Evolutionary conservation across 345 rosid genomes (phyloP).

Genomic region (Salix udensis): DNA sequence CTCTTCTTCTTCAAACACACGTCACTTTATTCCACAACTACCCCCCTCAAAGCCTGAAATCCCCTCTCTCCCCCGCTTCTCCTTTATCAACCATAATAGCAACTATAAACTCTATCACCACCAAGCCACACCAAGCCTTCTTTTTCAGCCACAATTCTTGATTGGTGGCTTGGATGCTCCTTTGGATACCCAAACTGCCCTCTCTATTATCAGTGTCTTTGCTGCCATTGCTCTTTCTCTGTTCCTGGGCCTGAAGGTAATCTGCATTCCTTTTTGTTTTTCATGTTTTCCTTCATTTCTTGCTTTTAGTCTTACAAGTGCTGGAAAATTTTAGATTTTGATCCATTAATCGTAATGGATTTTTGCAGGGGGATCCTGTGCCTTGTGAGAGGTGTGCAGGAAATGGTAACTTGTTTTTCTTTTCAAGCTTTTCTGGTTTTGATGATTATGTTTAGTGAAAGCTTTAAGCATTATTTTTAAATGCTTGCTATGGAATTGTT

Average conservation of each 20-base stretch:
- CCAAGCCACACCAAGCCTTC: conserved; percentile 29
- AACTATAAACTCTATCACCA: conserved; percentile 16
- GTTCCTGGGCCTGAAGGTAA: conserved; percentile 76
- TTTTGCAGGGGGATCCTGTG: conserved; percentile 86
- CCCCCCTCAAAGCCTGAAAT: conserved; percentile 17
- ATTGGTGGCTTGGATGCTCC: conserved; percentile 49
- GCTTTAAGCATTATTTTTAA: too few relatives aligned
- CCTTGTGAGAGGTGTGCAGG: conserved; percentile 91
- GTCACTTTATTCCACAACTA: conserved; percentile 17
- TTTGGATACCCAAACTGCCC: conserved; percentile 70
- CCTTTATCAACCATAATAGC: conserved; percentile 3
- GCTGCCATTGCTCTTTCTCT: conserved; percentile 82
- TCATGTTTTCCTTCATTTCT: not conserved
- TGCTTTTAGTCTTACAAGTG: not conserved
- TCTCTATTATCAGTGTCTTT: conserved; percentile 66
- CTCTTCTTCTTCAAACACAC: conserved; percentile 16
- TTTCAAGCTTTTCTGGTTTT: too few relatives aligned
- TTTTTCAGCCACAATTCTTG: conserved; percentile 51
- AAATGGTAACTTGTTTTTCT: conserved; percentile 46
- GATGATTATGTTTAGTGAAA: too few relatives aligned
- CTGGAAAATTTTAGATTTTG: not conserved
- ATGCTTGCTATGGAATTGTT: too few relatives aligned
- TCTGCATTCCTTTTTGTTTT: not conserved
- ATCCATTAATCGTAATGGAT: not conserved
- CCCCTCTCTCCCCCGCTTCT: conserved; percentile 21